Percentiles rank a stretch among this genome's conserved stretches.
These are phyloP conservation scores for Mycena vulgaris DNA, from an alignment of 768 basidiomycete species.

Conservation along the genomic window DNA sequence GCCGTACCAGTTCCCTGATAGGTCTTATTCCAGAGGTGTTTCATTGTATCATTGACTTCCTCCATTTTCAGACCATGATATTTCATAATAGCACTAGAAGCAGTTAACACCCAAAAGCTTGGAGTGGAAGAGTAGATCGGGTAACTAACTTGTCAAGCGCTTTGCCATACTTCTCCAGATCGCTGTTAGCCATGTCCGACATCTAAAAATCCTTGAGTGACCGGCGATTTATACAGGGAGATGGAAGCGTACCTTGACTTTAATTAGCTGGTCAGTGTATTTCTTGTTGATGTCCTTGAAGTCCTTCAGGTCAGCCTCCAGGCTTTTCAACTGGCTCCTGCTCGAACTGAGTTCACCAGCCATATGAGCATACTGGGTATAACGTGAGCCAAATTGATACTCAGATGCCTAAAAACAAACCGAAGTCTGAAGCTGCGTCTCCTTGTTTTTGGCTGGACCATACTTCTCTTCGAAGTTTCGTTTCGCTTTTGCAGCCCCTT, in stretches of 20 bases:
- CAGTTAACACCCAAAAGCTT: slow-evolving; percentile 34
- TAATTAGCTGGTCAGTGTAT: slow-evolving; percentile 93
- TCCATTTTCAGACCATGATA: slow-evolving; percentile 99
- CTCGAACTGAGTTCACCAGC: slow-evolving; percentile 87
- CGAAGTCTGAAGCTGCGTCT: slow-evolving; percentile 78
- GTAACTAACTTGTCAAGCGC: slow-evolving; percentile 91
- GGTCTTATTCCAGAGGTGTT: slow-evolving; percentile 97
- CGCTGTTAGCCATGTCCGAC: slow-evolving; percentile 97
- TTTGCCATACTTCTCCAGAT: slow-evolving; percentile 97
- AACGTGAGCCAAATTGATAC: slow-evolving; percentile 9
- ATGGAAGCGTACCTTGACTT: slow-evolving; percentile 81
- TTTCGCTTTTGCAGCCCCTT: slow-evolving; percentile 87
- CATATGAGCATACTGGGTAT: slow-evolving; percentile 79
- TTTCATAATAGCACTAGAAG: slow-evolving; percentile 94
- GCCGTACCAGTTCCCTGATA: slow-evolving; percentile 94
- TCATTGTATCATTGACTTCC: slow-evolving; percentile 98
- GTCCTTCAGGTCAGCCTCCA: slow-evolving; percentile 83
- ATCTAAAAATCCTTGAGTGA: slow-evolving; percentile 67
- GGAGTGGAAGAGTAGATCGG: not conserved
- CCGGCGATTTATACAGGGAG: not conserved
- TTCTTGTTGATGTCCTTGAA: slow-evolving; percentile 90
- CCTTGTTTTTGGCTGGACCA: slow-evolving; percentile 76
- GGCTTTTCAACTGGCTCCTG: slow-evolving; percentile 73
- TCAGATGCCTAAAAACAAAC: slow-evolving; percentile 54
- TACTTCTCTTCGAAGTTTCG: slow-evolving; percentile 90